These are phyloP conservation scores for Albophoma yamanashiensis DNA, from an alignment of 2,329 filamentous ascomycete genomes.

Conservation along the genomic window DNA sequence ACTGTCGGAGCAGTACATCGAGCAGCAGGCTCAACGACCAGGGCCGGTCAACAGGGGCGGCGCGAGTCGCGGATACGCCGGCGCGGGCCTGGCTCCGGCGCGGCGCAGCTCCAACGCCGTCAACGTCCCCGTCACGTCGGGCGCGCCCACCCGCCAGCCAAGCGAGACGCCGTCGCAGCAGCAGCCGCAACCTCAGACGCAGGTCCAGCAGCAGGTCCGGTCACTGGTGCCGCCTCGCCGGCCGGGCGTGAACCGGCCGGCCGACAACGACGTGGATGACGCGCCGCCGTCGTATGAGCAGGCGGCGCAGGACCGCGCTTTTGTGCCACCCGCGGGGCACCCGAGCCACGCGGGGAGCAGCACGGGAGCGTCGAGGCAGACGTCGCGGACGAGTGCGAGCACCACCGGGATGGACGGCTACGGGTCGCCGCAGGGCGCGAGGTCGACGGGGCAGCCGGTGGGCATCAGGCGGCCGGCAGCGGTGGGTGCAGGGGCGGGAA, in stretches of 20 bases:
- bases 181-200: neutral
- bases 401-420: neutral
- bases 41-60: slow-evolving; percentile 11
- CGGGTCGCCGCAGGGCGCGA: neutral
- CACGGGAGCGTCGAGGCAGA: slow-evolving; percentile 3
- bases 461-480: slow-evolving; percentile 12
- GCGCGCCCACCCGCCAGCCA: slow-evolving; percentile 2
- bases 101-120: slow-evolving; percentile 13
- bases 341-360: slow-evolving; percentile 35
- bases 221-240: slow-evolving; percentile 27
- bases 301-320: slow-evolving; percentile 39
- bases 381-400: slow-evolving; percentile 1
- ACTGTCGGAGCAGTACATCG: slow-evolving; percentile 60
- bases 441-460: slow-evolving; percentile 5
- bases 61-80: slow-evolving; percentile 3
- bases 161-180: slow-evolving; percentile 2
- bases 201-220: slow-evolving; percentile 26
- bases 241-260: slow-evolving; percentile 22
- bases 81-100: slow-evolving; percentile 4
- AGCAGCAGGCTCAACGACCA: slow-evolving; percentile 43
- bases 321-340: slow-evolving; percentile 40
- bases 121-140: slow-evolving; percentile 4
- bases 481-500: slow-evolving; percentile 12
- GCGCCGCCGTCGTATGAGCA: slow-evolving; percentile 49
- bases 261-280: slow-evolving; percentile 33